A percentile compares a stretch with the other conserved stretches of the same genome.
Conservation (phyloP, 148 eudicot species). For the Linanthus parryae region DNA sequence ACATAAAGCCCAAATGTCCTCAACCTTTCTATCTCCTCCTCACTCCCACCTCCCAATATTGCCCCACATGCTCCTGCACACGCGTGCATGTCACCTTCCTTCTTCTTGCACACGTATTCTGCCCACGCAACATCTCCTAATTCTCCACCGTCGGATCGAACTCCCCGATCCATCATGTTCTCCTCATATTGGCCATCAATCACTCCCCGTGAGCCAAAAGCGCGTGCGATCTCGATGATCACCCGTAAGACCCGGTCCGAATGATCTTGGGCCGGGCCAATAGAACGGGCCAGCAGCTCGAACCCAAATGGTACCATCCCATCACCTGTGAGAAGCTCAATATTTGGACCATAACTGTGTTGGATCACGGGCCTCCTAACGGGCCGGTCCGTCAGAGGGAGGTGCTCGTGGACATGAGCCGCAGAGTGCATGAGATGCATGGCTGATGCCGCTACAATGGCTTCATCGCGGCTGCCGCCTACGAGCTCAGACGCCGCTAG, state of each 20-base stretch:
- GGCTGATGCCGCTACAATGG: conserved; percentile 37
- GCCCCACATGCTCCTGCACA: conserved; percentile 42
- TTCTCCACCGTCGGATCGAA: neutral
- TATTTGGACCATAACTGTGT: conserved; percentile 24
- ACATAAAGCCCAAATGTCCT: conserved; percentile 33
- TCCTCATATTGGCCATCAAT: conserved; percentile 23
- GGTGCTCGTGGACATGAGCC: conserved; percentile 30
- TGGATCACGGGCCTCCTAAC: conserved; percentile 2
- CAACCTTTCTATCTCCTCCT: conserved; percentile 32
- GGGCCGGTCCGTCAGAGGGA: conserved; percentile 21
- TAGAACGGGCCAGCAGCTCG: conserved; percentile 25
- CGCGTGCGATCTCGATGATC: conserved; percentile 29
- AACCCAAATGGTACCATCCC: conserved; percentile 35
- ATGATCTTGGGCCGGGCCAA: conserved; percentile 10
- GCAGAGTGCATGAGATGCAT: conserved; percentile 40
- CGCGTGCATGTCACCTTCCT: conserved; percentile 26
- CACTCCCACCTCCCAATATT: conserved; percentile 39
- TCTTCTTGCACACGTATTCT: conserved; percentile 18
- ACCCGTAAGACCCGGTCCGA: conserved; percentile 23
- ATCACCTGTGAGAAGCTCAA: conserved; percentile 41
- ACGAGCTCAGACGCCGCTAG: conserved; percentile 48
- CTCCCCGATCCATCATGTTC: too few species aligned
- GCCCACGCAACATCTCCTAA: conserved; percentile 5
- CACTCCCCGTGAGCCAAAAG: conserved; percentile 28
- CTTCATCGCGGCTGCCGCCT: conserved; percentile 31